These are phyloP conservation scores for Brassica incana DNA, from an alignment of 345 rosid species.

Conservation along the genomic window DNA sequence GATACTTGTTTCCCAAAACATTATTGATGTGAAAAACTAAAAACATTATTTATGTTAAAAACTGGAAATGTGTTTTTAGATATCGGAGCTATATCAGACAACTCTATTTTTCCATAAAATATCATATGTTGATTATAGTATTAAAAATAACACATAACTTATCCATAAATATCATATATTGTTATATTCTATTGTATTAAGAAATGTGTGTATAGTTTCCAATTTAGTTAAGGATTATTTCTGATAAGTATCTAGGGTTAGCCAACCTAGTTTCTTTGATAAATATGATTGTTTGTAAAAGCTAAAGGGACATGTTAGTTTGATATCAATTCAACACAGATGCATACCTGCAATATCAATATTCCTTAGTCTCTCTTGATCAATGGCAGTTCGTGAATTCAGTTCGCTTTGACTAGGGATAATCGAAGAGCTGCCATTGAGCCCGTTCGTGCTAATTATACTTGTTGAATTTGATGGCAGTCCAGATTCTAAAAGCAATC, in stretches of 20 bases:
- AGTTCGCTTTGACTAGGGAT: background rate
- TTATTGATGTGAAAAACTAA: background rate
- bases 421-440: conserved; percentile 22
- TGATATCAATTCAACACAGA: background rate
- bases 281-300: background rate
- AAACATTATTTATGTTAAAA: background rate
- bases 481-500: conserved; percentile 38
- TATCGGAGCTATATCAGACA: background rate
- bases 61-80: background rate
- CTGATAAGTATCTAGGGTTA: background rate
- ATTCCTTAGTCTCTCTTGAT: conserved; percentile 18
- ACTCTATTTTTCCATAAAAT: background rate
- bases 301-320: background rate
- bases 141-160: background rate
- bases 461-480: conserved; percentile 27
- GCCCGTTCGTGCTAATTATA: conserved; percentile 22
- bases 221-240: background rate
- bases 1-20: background rate
- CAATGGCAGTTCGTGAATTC: conserved; percentile 30
- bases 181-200: background rate
- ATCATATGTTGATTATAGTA: background rate
- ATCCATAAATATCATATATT: background rate
- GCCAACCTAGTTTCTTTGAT: background rate
- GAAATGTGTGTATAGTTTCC: background rate
- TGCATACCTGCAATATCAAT: conserved; percentile 39